Conservation (phyloP, 306 rosid species). For the Fagus sylvatica region DNA sequence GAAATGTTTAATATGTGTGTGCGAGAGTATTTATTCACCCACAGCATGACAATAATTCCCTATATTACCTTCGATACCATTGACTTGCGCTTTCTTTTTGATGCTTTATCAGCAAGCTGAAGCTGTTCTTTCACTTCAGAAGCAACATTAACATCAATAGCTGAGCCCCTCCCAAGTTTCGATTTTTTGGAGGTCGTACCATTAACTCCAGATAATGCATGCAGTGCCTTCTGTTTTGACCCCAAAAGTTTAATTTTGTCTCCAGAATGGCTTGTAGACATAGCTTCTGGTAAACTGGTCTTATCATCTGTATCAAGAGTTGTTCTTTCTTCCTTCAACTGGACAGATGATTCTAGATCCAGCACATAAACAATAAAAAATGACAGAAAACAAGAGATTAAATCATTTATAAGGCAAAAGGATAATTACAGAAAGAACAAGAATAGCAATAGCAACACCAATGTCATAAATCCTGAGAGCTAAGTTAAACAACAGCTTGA, state of each 20-base stretch:
- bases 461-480: background rate
- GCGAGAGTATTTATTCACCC: background rate
- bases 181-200: slow-evolving; percentile 49
- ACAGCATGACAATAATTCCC: background rate
- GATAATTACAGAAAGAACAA: slow-evolving; percentile 10
- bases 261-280: slow-evolving; percentile 60
- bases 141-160: slow-evolving; percentile 32
- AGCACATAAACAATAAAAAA: slow-evolving; percentile 5
- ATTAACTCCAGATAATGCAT: slow-evolving; percentile 46
- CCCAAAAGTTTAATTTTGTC: slow-evolving; percentile 43
- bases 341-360: slow-evolving; percentile 62
- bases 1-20: background rate
- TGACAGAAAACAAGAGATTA: slow-evolving; percentile 12
- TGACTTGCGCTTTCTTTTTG: slow-evolving; percentile 66
- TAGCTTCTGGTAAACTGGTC: slow-evolving; percentile 53
- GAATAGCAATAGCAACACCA: background rate
- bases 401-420: slow-evolving; percentile 3
- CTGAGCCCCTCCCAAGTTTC: slow-evolving; percentile 56
- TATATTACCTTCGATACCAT: slow-evolving; percentile 44
- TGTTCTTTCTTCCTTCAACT: slow-evolving; percentile 62
- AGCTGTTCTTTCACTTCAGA: slow-evolving; percentile 54
- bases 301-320: slow-evolving; percentile 53
- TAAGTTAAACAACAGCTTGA: too few species aligned
- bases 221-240: slow-evolving; percentile 36
- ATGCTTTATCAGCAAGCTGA: slow-evolving; percentile 35